Conservation (phyloP, 768 basidiomycete genomes). For the Lentinula aciculospora region DNA sequence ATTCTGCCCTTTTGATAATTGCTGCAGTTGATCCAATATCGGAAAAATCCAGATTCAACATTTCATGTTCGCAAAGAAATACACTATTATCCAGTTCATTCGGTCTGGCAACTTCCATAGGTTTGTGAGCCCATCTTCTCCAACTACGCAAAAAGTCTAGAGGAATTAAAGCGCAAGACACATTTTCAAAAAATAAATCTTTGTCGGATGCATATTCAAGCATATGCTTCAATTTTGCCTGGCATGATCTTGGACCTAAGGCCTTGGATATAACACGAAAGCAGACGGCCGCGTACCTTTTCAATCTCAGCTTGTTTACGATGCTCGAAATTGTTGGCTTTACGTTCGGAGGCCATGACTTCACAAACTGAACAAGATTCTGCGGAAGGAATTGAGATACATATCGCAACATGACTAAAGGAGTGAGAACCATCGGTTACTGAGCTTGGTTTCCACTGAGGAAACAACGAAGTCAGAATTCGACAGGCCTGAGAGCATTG, state of each 20-base stretch:
- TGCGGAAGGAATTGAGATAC: constrained; percentile 3
- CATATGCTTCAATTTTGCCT: constrained; percentile 65
- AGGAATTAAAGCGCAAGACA: constrained; percentile 54
- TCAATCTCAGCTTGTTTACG: constrained; percentile 72
- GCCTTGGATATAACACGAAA: constrained; percentile 9
- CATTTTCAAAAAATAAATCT: constrained; percentile 36
- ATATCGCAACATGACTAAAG: background rate
- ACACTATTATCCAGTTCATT: constrained; percentile 52
- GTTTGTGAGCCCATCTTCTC: constrained; percentile 63
- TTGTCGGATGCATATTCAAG: constrained; percentile 47
- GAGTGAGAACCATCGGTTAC: constrained; percentile 20
- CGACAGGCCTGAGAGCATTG: constrained; percentile 42
- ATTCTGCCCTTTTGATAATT: constrained; percentile 58
- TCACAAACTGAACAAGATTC: constrained; percentile 65
- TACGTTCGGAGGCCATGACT: constrained; percentile 44
- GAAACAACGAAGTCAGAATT: constrained; percentile 54
- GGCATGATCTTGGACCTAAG: constrained; percentile 11
- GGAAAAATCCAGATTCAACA: constrained; percentile 59
- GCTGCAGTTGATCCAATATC: constrained; percentile 55
- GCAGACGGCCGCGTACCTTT: constrained; percentile 43
- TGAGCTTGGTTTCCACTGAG: constrained; percentile 55
- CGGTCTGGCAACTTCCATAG: constrained; percentile 51
- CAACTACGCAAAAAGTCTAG: constrained; percentile 60
- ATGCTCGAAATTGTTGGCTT: constrained; percentile 55
- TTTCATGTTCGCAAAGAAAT: constrained; percentile 65